A percentile compares a stretch with the other conserved stretches of the same genome.
phyloP scores from a whole-genome alignment of 345 rosid genomes.

The Adansonia digitata region DNA sequence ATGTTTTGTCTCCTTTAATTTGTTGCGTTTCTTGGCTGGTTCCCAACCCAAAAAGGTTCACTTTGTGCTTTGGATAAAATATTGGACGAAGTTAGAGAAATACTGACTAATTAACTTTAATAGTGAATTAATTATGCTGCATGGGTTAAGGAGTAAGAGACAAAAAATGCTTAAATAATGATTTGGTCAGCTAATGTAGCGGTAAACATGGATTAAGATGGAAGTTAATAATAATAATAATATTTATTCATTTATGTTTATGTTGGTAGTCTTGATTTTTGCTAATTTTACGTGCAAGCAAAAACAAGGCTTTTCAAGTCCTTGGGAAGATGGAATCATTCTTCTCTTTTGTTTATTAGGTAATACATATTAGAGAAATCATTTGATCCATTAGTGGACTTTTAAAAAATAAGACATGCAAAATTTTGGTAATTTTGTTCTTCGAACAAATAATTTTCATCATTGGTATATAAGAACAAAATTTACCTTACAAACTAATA shows the following conservation, averaged over 20 bases:
- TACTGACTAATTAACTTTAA: not conserved
- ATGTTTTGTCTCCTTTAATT: no score
- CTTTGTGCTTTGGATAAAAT: not conserved
- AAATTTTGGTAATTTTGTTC: no score
- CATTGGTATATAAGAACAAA: no score
- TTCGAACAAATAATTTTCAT: no score
- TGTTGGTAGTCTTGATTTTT: not conserved
- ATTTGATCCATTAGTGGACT: no score
- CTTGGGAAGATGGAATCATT: not conserved
- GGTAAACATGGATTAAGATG: constrained; percentile 4
- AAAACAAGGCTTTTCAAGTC: not conserved
- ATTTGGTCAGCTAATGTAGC: constrained; percentile 9
- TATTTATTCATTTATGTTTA: not conserved
- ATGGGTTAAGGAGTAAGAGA: not conserved
- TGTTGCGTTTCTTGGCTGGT: not conserved
- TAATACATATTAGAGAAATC: no score
- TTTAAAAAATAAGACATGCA: no score
- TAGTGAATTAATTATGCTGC: no score
- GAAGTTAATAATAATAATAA: constrained; percentile 4
- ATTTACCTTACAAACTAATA: no score
- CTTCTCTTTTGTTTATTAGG: not conserved
- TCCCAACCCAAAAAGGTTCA: constrained; percentile 6
- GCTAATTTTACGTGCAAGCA: not conserved
- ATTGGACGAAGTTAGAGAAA: not conserved
- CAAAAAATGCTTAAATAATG: not conserved